Evolutionary conservation across 768 basidiomycete genomes (phyloP).

Genomic region (Leccinum longicurvipes): DNA sequence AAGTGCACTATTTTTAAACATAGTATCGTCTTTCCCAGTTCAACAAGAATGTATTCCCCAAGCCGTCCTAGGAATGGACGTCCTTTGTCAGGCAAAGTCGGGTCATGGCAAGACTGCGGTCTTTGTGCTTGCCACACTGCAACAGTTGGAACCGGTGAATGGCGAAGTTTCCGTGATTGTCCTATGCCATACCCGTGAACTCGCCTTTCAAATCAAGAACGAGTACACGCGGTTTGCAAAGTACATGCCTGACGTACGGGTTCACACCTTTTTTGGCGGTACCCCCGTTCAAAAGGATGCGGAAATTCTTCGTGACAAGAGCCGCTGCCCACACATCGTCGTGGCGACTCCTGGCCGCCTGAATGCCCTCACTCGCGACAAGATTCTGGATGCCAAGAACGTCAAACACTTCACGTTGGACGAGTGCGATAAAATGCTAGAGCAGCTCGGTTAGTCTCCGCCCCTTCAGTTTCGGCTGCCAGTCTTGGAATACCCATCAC

Average conservation of each 20-base stretch:
- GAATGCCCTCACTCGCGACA: constrained; percentile 94
- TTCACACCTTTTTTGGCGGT: constrained; percentile 97
- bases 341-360: constrained; percentile 97
- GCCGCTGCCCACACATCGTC: constrained; percentile 96
- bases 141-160: constrained; percentile 96
- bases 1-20: not conserved
- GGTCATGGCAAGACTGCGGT: constrained; percentile 99
- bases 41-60: constrained; percentile 99
- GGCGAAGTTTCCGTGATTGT: constrained; percentile 98
- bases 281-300: constrained; percentile 92
- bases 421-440: constrained; percentile 99
- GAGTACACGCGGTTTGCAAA: constrained; percentile 99
- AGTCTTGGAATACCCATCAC: constrained; percentile 35
- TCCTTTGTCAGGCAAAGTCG: constrained; percentile 98
- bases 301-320: constrained; percentile 92
- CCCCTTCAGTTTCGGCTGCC: constrained; percentile 67
- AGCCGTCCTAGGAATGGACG: constrained; percentile 98
- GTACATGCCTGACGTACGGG: constrained; percentile 99
- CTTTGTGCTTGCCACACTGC: constrained; percentile 95
- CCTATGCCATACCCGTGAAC: constrained; percentile 97
- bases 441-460: constrained; percentile 98
- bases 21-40: constrained; percentile 46
- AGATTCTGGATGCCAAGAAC: constrained; percentile 89
- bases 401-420: constrained; percentile 99
- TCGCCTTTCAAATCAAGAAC: constrained; percentile 99